Evolutionary conservation across 2,329 filamentous ascomycete genomes (phyloP), one percentile per base, ranked within the genome.

Genomic region (Colletotrichum nymphaeae): DNA sequence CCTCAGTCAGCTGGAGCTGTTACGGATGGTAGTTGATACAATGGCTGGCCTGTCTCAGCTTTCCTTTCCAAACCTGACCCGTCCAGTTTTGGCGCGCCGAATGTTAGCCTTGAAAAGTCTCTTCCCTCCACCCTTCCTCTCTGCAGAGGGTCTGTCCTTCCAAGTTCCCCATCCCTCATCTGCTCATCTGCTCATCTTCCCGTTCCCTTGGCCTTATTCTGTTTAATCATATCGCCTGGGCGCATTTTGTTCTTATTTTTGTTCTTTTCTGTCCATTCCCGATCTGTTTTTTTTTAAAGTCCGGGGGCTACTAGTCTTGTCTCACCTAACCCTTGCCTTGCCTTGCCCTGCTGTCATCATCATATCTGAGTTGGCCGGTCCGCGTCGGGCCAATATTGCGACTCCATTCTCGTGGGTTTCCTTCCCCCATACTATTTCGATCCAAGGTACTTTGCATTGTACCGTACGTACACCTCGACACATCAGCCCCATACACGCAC

Each of bases 71-170:
- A 63, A 63, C 63, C 63, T 55, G 52, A 42, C 52, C 49, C 55
- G 49, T 58, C 53, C 59, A 35, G 58, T 35, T 49, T 56, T 42
- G 37, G 46, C 60, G 60, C 67, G n/a, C 65, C 67, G 42, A 32
- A 42, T 70, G 53, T 65, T 70, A 65, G 66, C 53, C 66, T 53
- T 65, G 60, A 64, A 70, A 70, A 60, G 42, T 64, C 42, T 69
- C 55, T 65, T 35, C 66, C 46, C 22, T 56, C 63, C 28, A 52
- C 63, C 49, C 46, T 57, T 49, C 69, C 32, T 35, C 11, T 35
- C 32, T 35, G 11, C 32, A 12, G 32, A 35, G 49, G 24, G 58
- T 19, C 37, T 42, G 37, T 52, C 60, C 26, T 59, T 49, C 11
- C 69, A 35, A 32, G 32, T 42, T 35, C 26, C 46, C 37, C 57